Evolutionary conservation across 805 yeast species (phyloP).

Genomic region (Metschnikowia henanensis): DNA sequence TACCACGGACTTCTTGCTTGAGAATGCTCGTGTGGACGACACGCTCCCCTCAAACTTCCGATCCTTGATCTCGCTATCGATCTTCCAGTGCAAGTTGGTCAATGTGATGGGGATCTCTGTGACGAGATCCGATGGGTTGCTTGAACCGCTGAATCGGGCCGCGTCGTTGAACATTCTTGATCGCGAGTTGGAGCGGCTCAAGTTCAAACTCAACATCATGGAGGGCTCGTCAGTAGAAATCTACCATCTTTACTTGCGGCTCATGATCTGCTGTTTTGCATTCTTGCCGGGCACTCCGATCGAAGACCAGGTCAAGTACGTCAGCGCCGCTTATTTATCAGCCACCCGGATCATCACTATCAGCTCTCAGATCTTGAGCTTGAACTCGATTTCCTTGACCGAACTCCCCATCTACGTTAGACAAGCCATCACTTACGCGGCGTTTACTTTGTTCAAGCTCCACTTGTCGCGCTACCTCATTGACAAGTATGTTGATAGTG

Average conservation of each 20-base stretch:
- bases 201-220: conserved; percentile 63
- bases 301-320: conserved; percentile 83
- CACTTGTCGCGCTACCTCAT: conserved; percentile 75
- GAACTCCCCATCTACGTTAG: conserved; percentile 87
- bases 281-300: conserved; percentile 87
- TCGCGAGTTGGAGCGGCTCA: conserved; percentile 72
- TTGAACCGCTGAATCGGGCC: conserved; percentile 81
- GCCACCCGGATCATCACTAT: conserved; percentile 83
- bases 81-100: conserved; percentile 81
- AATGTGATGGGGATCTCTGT: conserved; percentile 87
- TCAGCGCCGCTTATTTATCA: conserved; percentile 74
- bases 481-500: conserved; percentile 79
- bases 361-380: conserved; percentile 59
- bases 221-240: conserved; percentile 70
- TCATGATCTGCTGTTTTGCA: conserved; percentile 86
- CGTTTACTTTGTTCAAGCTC: conserved; percentile 73
- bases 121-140: conserved; percentile 82
- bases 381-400: conserved; percentile 63
- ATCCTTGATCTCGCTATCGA: conserved; percentile 68
- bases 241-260: conserved; percentile 72
- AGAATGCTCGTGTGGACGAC: conserved; percentile 69
- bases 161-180: conserved; percentile 76
- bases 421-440: conserved; percentile 82
- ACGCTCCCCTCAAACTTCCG: conserved; percentile 69
- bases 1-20: conserved; percentile 75